These are phyloP conservation scores for Penicillium subrubescens DNA, from an alignment of 495 filamentous ascomycete species.

Conservation along the genomic window DNA sequence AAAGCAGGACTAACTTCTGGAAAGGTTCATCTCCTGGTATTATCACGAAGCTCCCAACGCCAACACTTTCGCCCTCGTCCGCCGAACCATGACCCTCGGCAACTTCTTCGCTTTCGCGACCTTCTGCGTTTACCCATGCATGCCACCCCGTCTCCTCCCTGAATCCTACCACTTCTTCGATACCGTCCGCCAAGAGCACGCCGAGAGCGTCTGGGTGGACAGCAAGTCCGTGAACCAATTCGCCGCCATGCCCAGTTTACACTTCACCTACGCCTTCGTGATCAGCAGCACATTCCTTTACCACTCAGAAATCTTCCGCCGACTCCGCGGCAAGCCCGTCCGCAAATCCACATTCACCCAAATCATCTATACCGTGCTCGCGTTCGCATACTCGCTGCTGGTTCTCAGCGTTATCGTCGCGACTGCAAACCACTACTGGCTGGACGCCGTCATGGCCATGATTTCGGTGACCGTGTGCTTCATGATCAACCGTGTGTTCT, in stretches of 20 bases:
- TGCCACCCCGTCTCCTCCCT: conserved; percentile 65
- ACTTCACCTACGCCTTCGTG: conserved; percentile 62
- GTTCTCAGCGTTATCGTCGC: conserved; percentile 65
- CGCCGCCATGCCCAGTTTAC: conserved; percentile 61
- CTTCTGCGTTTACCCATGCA: conserved; percentile 65
- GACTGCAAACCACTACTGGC: conserved; percentile 68
- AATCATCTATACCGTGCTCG: conserved; percentile 48
- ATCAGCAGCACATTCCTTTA: conserved; percentile 63
- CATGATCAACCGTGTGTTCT: conserved; percentile 53
- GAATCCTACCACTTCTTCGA: conserved; percentile 63
- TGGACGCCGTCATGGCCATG: conserved; percentile 60
- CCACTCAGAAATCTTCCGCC: conserved; percentile 56
- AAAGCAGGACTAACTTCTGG: background rate
- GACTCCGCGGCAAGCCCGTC: conserved; percentile 38
- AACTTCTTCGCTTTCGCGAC: conserved; percentile 63
- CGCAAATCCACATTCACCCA: conserved; percentile 43
- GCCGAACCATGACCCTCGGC: conserved; percentile 64
- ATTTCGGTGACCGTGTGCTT: conserved; percentile 54
- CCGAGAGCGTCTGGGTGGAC: conserved; percentile 60
- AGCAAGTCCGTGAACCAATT: conserved; percentile 59
- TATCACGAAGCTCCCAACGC: conserved; percentile 61
- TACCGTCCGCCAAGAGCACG: conserved; percentile 63
- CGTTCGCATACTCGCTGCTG: conserved; percentile 56
- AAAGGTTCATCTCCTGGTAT: conserved; percentile 66
- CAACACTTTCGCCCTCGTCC: conserved; percentile 56